phyloP scores from a whole-genome alignment of 1,284 basidiomycete genomes.

The Pseudozyma tsukubaensis region DNA sequence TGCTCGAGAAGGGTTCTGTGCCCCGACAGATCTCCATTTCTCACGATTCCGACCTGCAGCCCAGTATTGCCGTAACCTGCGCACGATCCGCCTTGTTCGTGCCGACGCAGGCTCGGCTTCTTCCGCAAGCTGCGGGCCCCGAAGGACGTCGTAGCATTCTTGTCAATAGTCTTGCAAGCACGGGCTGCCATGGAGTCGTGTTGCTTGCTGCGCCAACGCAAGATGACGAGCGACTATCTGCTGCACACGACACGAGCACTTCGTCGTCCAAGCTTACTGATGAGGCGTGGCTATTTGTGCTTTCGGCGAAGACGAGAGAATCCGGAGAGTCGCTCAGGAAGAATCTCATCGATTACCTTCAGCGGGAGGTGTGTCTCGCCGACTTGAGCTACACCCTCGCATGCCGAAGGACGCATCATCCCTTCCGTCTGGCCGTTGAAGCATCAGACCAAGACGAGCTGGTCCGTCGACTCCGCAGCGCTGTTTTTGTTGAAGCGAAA shows the following conservation, averaged over 20 bases:
- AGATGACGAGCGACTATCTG: background rate
- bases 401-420: slow-evolving; percentile 39
- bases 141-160: slow-evolving; percentile 18
- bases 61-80: slow-evolving; percentile 17
- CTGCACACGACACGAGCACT: background rate
- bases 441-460: slow-evolving; percentile 44
- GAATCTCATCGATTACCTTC: slow-evolving; percentile 38
- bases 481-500: slow-evolving; percentile 21
- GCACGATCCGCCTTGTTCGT: slow-evolving; percentile 20
- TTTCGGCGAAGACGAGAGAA: slow-evolving; percentile 43
- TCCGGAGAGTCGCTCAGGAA: slow-evolving; percentile 31
- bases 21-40: slow-evolving; percentile 39
- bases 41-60: slow-evolving; percentile 23
- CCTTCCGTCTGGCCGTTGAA: slow-evolving; percentile 35
- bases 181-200: slow-evolving; percentile 32
- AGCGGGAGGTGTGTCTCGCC: slow-evolving; percentile 27
- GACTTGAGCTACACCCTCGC: slow-evolving; percentile 47
- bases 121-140: slow-evolving; percentile 3
- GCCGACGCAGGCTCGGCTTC: slow-evolving; percentile 17
- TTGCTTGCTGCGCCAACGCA: slow-evolving; percentile 17
- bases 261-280: background rate
- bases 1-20: slow-evolving; percentile 29
- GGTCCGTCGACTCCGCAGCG: slow-evolving; percentile 15
- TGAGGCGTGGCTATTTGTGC: slow-evolving; percentile 24
- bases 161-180: slow-evolving; percentile 44